phyloP scores from a whole-genome alignment of 192 early-diverging fungal genomes.

The Powellomyces hirtus region DNA sequence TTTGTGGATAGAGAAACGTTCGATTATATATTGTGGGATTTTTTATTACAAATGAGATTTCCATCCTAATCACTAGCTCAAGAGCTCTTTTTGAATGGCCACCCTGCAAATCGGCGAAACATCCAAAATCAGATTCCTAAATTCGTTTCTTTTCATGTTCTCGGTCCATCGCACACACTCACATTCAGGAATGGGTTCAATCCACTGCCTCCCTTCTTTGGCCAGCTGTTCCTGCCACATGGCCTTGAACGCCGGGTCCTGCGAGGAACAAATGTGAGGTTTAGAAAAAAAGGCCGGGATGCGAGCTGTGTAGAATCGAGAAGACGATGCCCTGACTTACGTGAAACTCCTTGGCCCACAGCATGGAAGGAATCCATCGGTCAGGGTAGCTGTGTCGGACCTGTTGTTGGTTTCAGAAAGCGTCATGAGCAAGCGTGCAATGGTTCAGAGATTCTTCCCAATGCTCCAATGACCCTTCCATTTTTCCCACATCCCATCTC shows the following conservation, averaged over 20 bases:
- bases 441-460: no score
- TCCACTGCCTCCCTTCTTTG: slow-evolving; percentile 54
- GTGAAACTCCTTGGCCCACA: slow-evolving; percentile 56
- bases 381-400: slow-evolving; percentile 45
- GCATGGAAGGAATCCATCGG: slow-evolving; percentile 57
- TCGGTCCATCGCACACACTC: slow-evolving; percentile 1
- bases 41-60: neutral
- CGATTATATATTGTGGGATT: neutral
- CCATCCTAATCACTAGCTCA: neutral
- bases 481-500: no score
- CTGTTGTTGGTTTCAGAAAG: slow-evolving; percentile 16
- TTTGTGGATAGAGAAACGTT: neutral
- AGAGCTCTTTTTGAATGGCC: slow-evolving; percentile 28
- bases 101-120: slow-evolving; percentile 10
- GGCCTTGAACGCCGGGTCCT: slow-evolving; percentile 45
- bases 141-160: no score
- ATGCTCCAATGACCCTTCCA: no score
- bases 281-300: neutral
- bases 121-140: slow-evolving; percentile 27
- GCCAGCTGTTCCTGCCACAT: slow-evolving; percentile 51
- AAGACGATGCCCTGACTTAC: no score
- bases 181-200: slow-evolving; percentile 52
- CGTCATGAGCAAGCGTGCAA: neutral
- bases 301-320: neutral
- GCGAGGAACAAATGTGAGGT: neutral